phyloP scores from a whole-genome alignment of 768 basidiomycete genomes.

The Boletus tomentosulus region DNA sequence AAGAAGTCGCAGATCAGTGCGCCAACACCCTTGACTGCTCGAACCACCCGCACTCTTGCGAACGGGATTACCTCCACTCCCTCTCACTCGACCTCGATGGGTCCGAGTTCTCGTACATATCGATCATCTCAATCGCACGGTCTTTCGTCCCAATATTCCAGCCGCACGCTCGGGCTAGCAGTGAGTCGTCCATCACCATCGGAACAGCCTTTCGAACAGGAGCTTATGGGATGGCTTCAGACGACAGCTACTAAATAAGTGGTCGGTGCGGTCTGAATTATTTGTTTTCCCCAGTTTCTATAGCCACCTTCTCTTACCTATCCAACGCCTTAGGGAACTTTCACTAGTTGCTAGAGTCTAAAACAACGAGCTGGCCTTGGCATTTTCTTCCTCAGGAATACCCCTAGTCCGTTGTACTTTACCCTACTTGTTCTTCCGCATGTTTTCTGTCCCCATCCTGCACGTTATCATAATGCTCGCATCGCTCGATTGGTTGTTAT shows the following conservation, averaged over 20 bases:
- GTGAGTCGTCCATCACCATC: slow-evolving; percentile 46
- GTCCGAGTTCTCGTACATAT: slow-evolving; percentile 62
- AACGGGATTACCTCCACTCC: slow-evolving; percentile 58
- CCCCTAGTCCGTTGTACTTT: slow-evolving; percentile 41
- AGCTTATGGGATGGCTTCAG: slow-evolving; percentile 37
- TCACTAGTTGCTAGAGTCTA: slow-evolving; percentile 27
- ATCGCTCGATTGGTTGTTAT: slow-evolving; percentile 29
- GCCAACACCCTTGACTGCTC: slow-evolving; percentile 82
- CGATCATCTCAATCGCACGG: slow-evolving; percentile 65
- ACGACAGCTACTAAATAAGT: slow-evolving; percentile 32
- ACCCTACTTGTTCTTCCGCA: slow-evolving; percentile 32
- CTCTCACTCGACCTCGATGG: slow-evolving; percentile 51
- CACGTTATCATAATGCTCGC: slow-evolving; percentile 37
- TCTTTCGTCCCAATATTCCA: slow-evolving; percentile 70
- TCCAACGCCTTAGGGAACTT: slow-evolving; percentile 15
- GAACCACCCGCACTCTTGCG: slow-evolving; percentile 52
- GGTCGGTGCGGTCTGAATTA: slow-evolving; percentile 12
- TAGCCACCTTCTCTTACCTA: slow-evolving; percentile 6
- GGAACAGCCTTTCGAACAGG: slow-evolving; percentile 32
- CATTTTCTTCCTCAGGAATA: slow-evolving; percentile 26
- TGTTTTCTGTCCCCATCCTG: slow-evolving; percentile 35
- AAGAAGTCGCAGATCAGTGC: slow-evolving; percentile 90
- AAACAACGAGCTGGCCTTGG: slow-evolving; percentile 35
- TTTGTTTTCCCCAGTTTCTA: slow-evolving; percentile 2
- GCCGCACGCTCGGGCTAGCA: slow-evolving; percentile 68